Conservation (phyloP, 2,329 filamentous ascomycete genomes). For the Xylariomycetidae sp. region DNA sequence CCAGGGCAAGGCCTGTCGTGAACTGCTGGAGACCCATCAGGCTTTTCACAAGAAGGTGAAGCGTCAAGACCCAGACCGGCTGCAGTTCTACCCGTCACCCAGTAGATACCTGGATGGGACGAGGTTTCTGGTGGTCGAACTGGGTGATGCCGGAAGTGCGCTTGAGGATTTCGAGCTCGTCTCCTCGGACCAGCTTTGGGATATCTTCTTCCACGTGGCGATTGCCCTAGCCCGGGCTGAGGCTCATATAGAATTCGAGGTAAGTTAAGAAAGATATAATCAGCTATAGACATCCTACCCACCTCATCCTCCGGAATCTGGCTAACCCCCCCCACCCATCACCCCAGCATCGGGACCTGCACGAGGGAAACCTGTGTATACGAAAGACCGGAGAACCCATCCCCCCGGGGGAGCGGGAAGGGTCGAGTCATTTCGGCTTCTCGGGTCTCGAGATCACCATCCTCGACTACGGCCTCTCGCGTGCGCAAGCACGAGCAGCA, state of each 20-base stretch:
- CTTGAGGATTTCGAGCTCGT: constrained; percentile 54
- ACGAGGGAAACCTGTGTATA: constrained; percentile 62
- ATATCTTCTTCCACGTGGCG: constrained; percentile 56
- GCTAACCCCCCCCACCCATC: not conserved
- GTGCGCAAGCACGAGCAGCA: constrained; percentile 41
- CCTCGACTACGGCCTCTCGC: constrained; percentile 61
- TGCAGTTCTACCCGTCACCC: constrained; percentile 60
- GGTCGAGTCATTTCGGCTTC: constrained; percentile 45
- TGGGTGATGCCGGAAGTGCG: constrained; percentile 58
- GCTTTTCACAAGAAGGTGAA: constrained; percentile 50
- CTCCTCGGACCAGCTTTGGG: constrained; percentile 52
- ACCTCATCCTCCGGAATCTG: not conserved
- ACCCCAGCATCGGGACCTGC: constrained; percentile 58
- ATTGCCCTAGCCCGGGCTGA: constrained; percentile 59
- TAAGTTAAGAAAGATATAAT: constrained; percentile 28
- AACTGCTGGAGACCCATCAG: constrained; percentile 56
- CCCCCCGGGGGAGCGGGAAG: constrained; percentile 24
- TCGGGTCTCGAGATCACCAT: constrained; percentile 62
- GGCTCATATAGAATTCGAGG: constrained; percentile 55
- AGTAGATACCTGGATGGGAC: constrained; percentile 55
- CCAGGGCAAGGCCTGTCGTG: constrained; percentile 48
- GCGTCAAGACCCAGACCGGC: constrained; percentile 48
- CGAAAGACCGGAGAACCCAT: constrained; percentile 34
- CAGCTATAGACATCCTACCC: too few species aligned
- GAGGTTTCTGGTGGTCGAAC: constrained; percentile 56